phyloP scores from a whole-genome alignment of 2,329 filamentous ascomycete genomes.

The Beauveria sp. region DNA sequence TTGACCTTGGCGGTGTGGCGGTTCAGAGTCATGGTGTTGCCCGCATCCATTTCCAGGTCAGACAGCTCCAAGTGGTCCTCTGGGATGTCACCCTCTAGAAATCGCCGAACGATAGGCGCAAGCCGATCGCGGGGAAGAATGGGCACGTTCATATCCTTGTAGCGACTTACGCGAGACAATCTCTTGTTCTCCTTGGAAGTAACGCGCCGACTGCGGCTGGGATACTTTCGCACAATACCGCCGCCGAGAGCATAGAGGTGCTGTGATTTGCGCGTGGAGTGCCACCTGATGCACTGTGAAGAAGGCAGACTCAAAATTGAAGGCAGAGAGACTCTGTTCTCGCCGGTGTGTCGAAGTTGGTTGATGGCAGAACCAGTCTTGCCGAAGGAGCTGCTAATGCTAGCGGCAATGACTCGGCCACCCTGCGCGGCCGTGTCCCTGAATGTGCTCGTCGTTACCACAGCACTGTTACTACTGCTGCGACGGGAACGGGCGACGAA shows the following conservation, averaged over 20 bases:
- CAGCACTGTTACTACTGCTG: constrained; percentile 31
- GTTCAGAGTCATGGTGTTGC: constrained; percentile 46
- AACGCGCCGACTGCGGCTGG: constrained; percentile 47
- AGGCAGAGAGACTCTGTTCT: constrained; percentile 66
- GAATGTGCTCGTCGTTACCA: constrained; percentile 34
- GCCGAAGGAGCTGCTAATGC: constrained; percentile 65
- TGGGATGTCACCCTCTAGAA: constrained; percentile 41
- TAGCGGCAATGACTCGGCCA: constrained; percentile 63
- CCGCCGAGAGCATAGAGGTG: constrained; percentile 58
- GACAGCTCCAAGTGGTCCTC: constrained; percentile 49
- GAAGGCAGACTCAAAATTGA: constrained; percentile 44
- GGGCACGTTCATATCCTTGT: constrained; percentile 61
- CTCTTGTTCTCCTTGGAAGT: constrained; percentile 46
- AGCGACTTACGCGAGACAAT: constrained; percentile 46
- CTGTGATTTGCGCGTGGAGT: constrained; percentile 54
- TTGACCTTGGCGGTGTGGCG: constrained; percentile 28
- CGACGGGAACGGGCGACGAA: constrained; percentile 48
- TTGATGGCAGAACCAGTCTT: constrained; percentile 64
- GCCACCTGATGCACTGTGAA: constrained; percentile 56
- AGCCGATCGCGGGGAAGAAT: constrained; percentile 52
- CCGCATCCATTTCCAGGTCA: constrained; percentile 45
- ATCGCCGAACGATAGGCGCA: constrained; percentile 46
- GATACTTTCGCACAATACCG: constrained; percentile 59
- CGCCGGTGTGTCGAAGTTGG: constrained; percentile 64
- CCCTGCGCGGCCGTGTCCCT: constrained; percentile 60